Evolutionary conservation across 208 protist genomes (phyloP).

Genomic region (Angomonas ambiguus): DNA sequence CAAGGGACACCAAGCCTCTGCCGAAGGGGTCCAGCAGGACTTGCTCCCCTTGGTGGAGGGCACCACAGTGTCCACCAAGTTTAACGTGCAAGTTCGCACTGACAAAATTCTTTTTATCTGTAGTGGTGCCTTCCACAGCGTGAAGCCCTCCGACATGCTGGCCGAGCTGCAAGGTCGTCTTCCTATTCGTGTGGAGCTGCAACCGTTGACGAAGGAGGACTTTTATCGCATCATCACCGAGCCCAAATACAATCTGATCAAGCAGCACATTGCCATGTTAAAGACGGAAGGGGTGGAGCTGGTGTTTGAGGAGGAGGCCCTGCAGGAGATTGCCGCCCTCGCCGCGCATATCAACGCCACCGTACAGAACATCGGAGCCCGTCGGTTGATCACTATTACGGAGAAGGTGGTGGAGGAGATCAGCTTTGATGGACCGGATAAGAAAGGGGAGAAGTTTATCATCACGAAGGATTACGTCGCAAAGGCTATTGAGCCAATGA

Average conservation of each 20-base stretch:
- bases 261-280: conserved; percentile 94
- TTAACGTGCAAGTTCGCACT: conserved; percentile 96
- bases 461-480: conserved; percentile 90
- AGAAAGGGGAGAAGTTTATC: conserved; percentile 75
- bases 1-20: conserved; percentile 90
- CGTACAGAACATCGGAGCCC: conserved; percentile 97
- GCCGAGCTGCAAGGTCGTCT: conserved; percentile 96
- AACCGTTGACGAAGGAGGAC: conserved; percentile 94
- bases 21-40: conserved; percentile 98
- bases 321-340: conserved; percentile 94
- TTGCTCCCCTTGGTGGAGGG: conserved; percentile 97
- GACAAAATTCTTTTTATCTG: conserved; percentile 98
- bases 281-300: conserved; percentile 95
- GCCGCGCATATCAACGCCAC: conserved; percentile 94
- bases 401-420: conserved; percentile 97
- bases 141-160: conserved; percentile 93
- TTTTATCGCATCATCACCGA: conserved; percentile 97
- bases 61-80: conserved; percentile 95
- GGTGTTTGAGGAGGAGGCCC: conserved; percentile 91
- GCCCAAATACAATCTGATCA: conserved; percentile 96
- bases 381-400: conserved; percentile 96
- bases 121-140: conserved; percentile 96
- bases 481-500: conserved; percentile 84
- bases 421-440: conserved; percentile 88
- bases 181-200: conserved; percentile 97